These are phyloP conservation scores for Camptophora hylomeconis DNA, from an alignment of 2,329 filamentous ascomycete species.

Conservation along the genomic window DNA sequence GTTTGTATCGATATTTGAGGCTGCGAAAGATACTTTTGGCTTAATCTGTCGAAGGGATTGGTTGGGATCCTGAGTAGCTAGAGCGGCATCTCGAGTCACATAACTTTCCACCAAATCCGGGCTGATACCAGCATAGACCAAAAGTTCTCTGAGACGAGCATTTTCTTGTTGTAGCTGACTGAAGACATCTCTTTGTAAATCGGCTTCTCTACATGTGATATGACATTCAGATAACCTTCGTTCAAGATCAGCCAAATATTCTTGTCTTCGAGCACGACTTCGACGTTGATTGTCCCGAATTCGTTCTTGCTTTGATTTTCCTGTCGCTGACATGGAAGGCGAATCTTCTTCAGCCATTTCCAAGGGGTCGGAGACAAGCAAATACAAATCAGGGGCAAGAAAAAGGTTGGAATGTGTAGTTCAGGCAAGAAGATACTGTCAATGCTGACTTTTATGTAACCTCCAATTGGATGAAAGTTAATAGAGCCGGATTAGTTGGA, in stretches of 20 bases:
- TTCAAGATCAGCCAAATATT: slow-evolving; percentile 16
- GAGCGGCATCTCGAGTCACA: slow-evolving; percentile 4
- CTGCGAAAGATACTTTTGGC: too few species aligned
- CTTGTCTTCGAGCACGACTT: slow-evolving; percentile 14
- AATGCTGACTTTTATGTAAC: too few species aligned
- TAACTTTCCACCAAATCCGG: slow-evolving; percentile 8
- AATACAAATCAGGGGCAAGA: too few species aligned
- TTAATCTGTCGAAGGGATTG: slow-evolving; percentile 3
- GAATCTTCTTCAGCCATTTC: too few species aligned
- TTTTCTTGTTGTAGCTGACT: slow-evolving; percentile 13
- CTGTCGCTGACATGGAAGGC: not conserved
- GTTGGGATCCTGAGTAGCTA: slow-evolving; percentile 3
- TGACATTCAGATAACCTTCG: slow-evolving; percentile 13
- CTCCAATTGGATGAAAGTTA: too few species aligned
- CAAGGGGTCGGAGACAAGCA: too few species aligned
- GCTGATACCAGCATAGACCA: slow-evolving; percentile 8
- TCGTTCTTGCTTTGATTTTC: slow-evolving; percentile 14
- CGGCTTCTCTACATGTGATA: slow-evolving; percentile 10
- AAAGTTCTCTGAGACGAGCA: slow-evolving; percentile 9
- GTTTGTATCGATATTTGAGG: too few species aligned
- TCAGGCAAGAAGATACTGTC: too few species aligned
- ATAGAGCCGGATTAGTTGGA: too few species aligned
- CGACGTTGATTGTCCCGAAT: slow-evolving; percentile 18
- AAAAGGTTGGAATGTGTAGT: too few species aligned
- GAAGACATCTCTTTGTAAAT: slow-evolving; percentile 9